Conservation (phyloP, 352 stramenopile species). For the Globisporangium spiculum region DNA sequence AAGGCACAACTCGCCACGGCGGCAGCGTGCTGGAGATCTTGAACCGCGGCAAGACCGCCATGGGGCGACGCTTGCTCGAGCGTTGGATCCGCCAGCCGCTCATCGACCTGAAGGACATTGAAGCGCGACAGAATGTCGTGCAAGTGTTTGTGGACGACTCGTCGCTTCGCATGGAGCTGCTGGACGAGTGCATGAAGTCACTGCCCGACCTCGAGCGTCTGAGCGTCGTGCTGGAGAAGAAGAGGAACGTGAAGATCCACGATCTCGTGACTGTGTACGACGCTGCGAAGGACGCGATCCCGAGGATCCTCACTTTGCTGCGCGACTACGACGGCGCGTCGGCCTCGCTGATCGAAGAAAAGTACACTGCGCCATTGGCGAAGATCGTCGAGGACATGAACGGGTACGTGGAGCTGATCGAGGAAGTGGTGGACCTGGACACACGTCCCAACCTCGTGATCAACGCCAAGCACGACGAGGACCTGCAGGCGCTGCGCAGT, state of each 20-base stretch:
- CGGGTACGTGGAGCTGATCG: constrained; percentile 66
- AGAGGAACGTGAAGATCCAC: constrained; percentile 71
- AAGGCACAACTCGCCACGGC: constrained; percentile 39
- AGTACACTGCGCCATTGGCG: constrained; percentile 44
- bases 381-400: constrained; percentile 66
- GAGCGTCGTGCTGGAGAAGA: constrained; percentile 59
- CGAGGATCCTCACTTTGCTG: constrained; percentile 57
- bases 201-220: constrained; percentile 79
- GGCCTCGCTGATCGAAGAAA: constrained; percentile 36
- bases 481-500: constrained; percentile 67
- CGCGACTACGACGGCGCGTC: constrained; percentile 40
- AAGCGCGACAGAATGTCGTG: constrained; percentile 89
- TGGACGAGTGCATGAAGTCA: constrained; percentile 87
- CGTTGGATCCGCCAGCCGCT: constrained; percentile 98
- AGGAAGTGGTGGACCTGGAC: constrained; percentile 85
- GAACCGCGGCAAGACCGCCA: constrained; percentile 92
- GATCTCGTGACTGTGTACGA: constrained; percentile 86
- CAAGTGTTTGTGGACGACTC: constrained; percentile 90
- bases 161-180: constrained; percentile 81
- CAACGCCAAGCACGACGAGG: constrained; percentile 83
- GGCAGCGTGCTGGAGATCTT: constrained; percentile 93
- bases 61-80: constrained; percentile 92
- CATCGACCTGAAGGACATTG: constrained; percentile 85
- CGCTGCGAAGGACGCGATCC: constrained; percentile 63
- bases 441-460: constrained; percentile 74